Conservation (phyloP, 2,329 filamentous ascomycete genomes). For the Hypoxylon sp. region DNA sequence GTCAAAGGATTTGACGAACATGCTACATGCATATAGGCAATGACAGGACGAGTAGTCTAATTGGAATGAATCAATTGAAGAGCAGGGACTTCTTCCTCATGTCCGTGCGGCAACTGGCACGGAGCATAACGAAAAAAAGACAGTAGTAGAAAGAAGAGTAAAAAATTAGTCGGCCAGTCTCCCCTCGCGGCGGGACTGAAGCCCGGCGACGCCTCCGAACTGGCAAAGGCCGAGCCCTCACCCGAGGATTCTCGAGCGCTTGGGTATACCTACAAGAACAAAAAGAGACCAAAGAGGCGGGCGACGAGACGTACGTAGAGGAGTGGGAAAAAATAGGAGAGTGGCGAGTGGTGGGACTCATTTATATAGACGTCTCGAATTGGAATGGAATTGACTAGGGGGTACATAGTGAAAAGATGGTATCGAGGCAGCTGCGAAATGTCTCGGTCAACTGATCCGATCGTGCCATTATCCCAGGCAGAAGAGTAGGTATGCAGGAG, state of each 20-base stretch:
- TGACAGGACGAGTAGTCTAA: no score
- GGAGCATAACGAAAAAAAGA: slow-evolving; percentile 12
- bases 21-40: no score
- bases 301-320: no score
- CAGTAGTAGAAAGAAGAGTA: neutral
- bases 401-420: no score
- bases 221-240: slow-evolving; percentile 2
- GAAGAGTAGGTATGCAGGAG: neutral
- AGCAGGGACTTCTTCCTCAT: slow-evolving; percentile 1
- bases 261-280: neutral
- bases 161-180: slow-evolving; percentile 6
- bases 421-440: neutral
- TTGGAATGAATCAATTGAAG: neutral
- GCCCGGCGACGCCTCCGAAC: neutral
- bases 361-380: no score
- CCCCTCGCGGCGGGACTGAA: slow-evolving; percentile 2
- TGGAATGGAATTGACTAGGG: no score
- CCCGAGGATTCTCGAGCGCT: slow-evolving; percentile 5
- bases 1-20: no score
- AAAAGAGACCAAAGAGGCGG: no score
- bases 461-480: neutral
- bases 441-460: no score
- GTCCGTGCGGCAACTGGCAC: neutral
- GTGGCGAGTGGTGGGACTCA: no score
- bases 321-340: no score